Evolutionary conservation across 495 filamentous ascomycete genomes (phyloP).

Genomic region (Penicillium desertorum): DNA sequence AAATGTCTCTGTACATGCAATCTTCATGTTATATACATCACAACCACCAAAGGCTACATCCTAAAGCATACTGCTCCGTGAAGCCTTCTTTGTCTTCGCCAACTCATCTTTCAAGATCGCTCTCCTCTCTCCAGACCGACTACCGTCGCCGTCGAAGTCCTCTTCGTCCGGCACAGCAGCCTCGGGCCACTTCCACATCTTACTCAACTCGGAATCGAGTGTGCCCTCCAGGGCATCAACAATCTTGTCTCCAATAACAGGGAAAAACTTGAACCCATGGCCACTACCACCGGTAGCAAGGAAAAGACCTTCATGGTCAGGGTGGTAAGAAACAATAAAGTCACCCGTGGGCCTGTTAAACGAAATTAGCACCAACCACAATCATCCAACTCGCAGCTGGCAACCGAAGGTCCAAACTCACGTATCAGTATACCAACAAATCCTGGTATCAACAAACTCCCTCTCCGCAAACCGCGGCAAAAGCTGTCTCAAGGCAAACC

Average conservation of each 20-base stretch:
- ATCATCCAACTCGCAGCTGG: not conserved
- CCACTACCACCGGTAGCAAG: conserved; percentile 83
- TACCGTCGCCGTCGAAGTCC: conserved; percentile 54
- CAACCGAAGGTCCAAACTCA: conserved; percentile 25
- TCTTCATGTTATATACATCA: not conserved
- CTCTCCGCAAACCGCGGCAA: conserved; percentile 62
- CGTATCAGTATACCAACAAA: conserved; percentile 93
- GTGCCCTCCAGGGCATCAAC: conserved; percentile 63
- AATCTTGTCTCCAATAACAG: conserved; percentile 76
- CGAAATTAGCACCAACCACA: conserved; percentile 8
- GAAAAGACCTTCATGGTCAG: conserved; percentile 64
- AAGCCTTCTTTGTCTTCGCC: conserved; percentile 37
- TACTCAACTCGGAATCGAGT: conserved; percentile 55
- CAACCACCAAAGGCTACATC: not conserved
- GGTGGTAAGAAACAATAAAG: conserved; percentile 79
- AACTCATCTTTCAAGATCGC: conserved; percentile 42
- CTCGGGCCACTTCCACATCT: conserved; percentile 67
- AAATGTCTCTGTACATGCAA: not conserved
- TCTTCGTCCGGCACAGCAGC: conserved; percentile 29
- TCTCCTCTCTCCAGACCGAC: conserved; percentile 30
- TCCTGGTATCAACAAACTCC: conserved; percentile 64
- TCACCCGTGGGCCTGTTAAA: conserved; percentile 59
- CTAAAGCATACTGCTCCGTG: conserved; percentile 29
- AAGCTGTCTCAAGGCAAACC: conserved; percentile 59
- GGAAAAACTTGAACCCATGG: conserved; percentile 88